Conservation (phyloP, 2,329 filamentous ascomycete genomes). For the Ascochyta lentis region DNA sequence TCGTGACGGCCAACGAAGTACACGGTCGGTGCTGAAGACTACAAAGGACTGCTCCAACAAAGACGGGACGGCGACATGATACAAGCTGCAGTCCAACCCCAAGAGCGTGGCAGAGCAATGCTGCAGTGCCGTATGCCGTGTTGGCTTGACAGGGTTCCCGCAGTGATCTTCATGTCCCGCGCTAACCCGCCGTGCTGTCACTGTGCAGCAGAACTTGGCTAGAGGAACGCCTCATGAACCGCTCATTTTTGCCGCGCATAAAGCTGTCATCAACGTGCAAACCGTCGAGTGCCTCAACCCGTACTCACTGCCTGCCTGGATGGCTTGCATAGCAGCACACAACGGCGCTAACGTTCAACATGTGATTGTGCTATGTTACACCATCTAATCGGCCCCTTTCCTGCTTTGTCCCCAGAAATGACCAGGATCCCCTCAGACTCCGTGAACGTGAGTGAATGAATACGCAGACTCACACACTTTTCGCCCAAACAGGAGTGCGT, state of each 20-base stretch:
- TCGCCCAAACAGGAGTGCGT: background rate
- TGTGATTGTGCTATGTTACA: background rate
- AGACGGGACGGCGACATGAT: slow-evolving; percentile 23
- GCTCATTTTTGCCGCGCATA: background rate
- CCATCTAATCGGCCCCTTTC: slow-evolving; percentile 1
- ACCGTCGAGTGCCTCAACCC: no score
- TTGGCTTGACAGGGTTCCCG: no score
- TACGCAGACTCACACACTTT: background rate
- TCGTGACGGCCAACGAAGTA: background rate
- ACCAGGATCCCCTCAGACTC: background rate
- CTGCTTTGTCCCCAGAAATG: background rate
- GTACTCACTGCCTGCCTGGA: background rate
- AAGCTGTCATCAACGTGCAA: background rate
- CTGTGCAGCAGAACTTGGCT: slow-evolving; percentile 15
- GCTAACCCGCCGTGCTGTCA: slow-evolving; percentile 20
- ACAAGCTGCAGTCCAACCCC: background rate
- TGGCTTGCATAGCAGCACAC: background rate
- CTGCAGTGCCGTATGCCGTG: slow-evolving; percentile 18
- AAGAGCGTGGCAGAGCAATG: slow-evolving; percentile 8
- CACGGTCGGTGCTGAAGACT: slow-evolving; percentile 7
- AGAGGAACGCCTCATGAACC: background rate
- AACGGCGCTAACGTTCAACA: background rate
- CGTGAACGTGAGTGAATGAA: background rate
- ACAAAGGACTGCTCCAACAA: slow-evolving; percentile 9
- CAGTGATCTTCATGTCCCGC: slow-evolving; percentile 10